Evolutionary conservation across 345 rosid species (phyloP).

Genomic region (Carallia brachiata): DNA sequence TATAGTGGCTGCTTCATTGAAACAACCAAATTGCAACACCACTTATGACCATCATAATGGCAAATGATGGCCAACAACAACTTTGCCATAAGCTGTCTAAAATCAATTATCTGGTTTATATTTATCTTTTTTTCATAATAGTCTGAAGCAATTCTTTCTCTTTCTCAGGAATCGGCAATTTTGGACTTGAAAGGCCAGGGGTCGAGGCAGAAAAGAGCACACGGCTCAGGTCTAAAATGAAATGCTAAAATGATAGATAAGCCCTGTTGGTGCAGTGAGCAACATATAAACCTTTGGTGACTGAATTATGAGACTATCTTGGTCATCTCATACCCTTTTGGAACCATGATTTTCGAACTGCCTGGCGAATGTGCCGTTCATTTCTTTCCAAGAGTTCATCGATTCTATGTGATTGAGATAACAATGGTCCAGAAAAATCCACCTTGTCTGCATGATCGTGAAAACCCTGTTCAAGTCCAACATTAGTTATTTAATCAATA

Average conservation of each 20-base stretch:
- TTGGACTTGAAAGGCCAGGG: not conserved
- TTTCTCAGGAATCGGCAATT: not conserved
- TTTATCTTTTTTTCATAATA: not conserved
- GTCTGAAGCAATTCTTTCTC: not conserved
- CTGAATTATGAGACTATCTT: not conserved
- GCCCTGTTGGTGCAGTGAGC: too few species aligned
- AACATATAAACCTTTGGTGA: too few species aligned
- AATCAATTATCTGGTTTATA: slow-evolving; percentile 4
- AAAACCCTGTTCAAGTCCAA: slow-evolving; percentile 51
- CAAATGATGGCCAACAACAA: not conserved
- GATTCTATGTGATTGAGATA: slow-evolving; percentile 67
- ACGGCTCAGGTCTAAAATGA: not conserved
- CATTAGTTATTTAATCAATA: not conserved
- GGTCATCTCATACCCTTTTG: slow-evolving; percentile 55
- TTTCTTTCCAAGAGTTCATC: slow-evolving; percentile 77
- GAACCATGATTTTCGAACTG: slow-evolving; percentile 87
- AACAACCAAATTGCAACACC: not conserved
- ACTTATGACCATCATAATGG: slow-evolving; percentile 4
- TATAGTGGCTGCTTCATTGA: not conserved
- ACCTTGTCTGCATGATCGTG: slow-evolving; percentile 62
- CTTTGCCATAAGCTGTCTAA: slow-evolving; percentile 1
- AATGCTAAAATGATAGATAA: not conserved
- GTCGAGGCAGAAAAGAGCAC: not conserved
- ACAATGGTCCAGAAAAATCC: slow-evolving; percentile 84
- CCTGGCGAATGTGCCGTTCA: slow-evolving; percentile 79